These are phyloP conservation scores for Russula earlei DNA, from an alignment of 768 basidiomycete genomes.

Conservation along the genomic window DNA sequence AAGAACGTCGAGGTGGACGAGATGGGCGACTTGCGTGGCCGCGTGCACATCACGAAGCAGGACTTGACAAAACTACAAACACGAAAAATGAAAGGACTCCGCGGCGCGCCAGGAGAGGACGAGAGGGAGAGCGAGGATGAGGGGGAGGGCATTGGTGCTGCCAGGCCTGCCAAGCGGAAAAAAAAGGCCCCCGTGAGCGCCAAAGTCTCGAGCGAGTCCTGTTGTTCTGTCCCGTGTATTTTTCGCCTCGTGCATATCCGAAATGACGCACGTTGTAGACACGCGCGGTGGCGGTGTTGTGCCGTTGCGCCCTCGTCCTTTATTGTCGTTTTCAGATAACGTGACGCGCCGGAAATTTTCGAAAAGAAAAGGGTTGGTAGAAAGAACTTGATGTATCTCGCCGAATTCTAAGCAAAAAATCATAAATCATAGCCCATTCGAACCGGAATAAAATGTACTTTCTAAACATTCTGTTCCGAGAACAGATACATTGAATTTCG, in stretches of 20 bases:
- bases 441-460: too few relatives aligned
- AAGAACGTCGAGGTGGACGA: slow-evolving; percentile 96
- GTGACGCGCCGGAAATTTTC: too few relatives aligned
- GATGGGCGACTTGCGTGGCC: slow-evolving; percentile 93
- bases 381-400: too few relatives aligned
- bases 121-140: slow-evolving; percentile 20
- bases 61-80: slow-evolving; percentile 80
- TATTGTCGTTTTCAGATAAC: too few relatives aligned
- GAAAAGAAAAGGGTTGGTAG: too few relatives aligned
- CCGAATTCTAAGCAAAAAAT: too few relatives aligned
- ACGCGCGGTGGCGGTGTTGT: slow-evolving; percentile 2
- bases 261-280: too few relatives aligned
- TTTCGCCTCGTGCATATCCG: neutral
- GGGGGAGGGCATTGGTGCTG: slow-evolving; percentile 20
- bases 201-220: too few relatives aligned
- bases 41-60: slow-evolving; percentile 83
- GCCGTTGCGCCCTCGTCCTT: neutral
- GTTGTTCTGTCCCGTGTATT: neutral
- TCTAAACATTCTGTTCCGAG: too few relatives aligned
- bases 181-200: slow-evolving; percentile 13
- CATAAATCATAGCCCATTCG: too few relatives aligned
- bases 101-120: slow-evolving; percentile 28
- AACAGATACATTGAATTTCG: too few relatives aligned
- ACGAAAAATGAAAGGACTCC: slow-evolving; percentile 95
- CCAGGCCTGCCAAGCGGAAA: slow-evolving; percentile 17